phyloP scores from a whole-genome alignment of 192 early-diverging fungal species.

The Mortierella claussenii region DNA sequence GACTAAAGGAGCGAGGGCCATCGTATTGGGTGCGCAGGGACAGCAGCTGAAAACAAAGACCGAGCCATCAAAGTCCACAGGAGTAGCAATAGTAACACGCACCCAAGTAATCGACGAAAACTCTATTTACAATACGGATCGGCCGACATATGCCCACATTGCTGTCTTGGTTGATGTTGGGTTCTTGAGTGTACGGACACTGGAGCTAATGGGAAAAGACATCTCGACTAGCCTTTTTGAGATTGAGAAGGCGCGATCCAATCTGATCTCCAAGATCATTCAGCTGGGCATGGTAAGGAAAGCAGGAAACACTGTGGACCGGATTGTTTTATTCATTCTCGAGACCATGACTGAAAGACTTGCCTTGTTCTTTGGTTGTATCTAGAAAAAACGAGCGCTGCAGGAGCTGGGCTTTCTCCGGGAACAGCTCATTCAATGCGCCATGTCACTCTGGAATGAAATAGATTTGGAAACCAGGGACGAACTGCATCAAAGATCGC shows the following conservation, averaged over 20 bases:
- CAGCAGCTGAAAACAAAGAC: neutral
- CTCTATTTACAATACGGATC: constrained; percentile 19
- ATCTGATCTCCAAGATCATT: constrained; percentile 61
- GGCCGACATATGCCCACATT: constrained; percentile 28
- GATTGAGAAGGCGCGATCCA: constrained; percentile 63
- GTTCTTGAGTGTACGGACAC: constrained; percentile 13
- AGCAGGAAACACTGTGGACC: too few species aligned
- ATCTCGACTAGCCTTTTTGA: constrained; percentile 41
- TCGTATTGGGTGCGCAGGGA: neutral
- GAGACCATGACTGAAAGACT: too few species aligned
- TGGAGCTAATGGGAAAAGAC: constrained; percentile 12
- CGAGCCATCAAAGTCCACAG: neutral
- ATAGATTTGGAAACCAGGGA: neutral
- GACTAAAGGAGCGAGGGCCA: neutral
- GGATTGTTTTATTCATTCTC: too few species aligned
- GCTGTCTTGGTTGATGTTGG: constrained; percentile 39
- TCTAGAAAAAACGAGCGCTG: constrained; percentile 60
- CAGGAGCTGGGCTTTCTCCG: constrained; percentile 55
- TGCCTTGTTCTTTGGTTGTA: neutral
- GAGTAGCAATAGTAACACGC: neutral
- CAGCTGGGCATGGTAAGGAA: constrained; percentile 60
- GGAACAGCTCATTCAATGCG: constrained; percentile 38
- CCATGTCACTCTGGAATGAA: constrained; percentile 20
- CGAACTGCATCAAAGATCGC: neutral
- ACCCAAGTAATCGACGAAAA: neutral